Evolutionary conservation across 306 rosid genomes (phyloP).

Genomic region (Ochetophila trinervis): DNA sequence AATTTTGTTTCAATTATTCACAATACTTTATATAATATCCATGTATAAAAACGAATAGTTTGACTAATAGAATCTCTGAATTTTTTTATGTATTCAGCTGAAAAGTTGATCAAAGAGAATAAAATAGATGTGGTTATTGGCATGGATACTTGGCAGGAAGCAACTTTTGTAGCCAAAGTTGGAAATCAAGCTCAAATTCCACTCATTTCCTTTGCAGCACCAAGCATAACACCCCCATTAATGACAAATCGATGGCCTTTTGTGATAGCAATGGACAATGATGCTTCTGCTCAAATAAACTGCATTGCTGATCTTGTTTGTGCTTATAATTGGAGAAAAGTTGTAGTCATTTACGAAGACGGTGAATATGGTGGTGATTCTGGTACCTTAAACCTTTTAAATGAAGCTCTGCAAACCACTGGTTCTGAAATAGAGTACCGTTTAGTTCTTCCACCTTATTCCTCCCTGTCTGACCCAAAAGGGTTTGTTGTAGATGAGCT

Average conservation of each 20-base stretch:
- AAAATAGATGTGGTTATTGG: conserved; percentile 30
- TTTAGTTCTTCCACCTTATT: conserved; percentile 47
- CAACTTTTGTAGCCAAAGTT: conserved; percentile 16
- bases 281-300: conserved; percentile 11
- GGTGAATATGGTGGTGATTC: conserved; percentile 35
- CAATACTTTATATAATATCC: neutral
- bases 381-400: conserved; percentile 40
- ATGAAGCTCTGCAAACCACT: conserved; percentile 49
- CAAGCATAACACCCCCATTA: conserved; percentile 20
- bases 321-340: conserved; percentile 23
- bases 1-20: neutral
- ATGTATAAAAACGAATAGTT: neutral
- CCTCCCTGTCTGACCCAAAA: conserved; percentile 46
- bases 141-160: conserved; percentile 37
- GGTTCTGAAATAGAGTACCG: conserved; percentile 48
- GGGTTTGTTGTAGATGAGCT: conserved; percentile 47
- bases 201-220: conserved; percentile 28
- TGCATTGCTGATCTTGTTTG: conserved; percentile 26
- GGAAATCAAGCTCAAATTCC: conserved; percentile 19
- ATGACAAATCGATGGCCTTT: conserved; percentile 32
- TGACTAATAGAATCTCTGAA: neutral
- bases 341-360: conserved; percentile 28
- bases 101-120: conserved; percentile 25
- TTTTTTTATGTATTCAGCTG: conserved; percentile 15
- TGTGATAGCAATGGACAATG: conserved; percentile 26